These are phyloP conservation scores for Phlebiopsis gigantea DNA, from an alignment of 768 basidiomycete species.

Conservation along the genomic window DNA sequence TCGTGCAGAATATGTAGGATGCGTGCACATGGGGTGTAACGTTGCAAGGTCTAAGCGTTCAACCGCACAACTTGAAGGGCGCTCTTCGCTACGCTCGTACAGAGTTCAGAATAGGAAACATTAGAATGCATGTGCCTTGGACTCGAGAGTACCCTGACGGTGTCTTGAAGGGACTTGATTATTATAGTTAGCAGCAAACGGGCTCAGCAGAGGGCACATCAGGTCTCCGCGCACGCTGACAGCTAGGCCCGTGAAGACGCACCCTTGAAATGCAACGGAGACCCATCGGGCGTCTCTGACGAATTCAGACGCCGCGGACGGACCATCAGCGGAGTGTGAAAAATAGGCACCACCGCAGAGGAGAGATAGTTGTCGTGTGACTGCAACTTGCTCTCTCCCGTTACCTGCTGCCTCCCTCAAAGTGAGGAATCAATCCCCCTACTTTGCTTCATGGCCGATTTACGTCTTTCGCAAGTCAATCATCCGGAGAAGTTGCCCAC, in stretches of 20 bases:
- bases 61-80: background rate
- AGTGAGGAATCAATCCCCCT: background rate
- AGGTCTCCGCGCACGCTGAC: no score
- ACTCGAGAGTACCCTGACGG: background rate
- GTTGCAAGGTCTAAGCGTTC: background rate
- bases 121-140: background rate
- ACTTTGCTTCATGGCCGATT: constrained; percentile 3
- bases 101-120: background rate
- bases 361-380: constrained; percentile 16
- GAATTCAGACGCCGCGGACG: background rate
- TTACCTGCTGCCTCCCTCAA: background rate
- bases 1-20: background rate
- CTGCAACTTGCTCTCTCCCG: background rate
- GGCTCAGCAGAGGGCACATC: background rate
- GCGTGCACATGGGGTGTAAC: background rate
- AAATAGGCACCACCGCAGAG: background rate
- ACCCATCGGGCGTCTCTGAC: no score
- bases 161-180: background rate
- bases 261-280: no score
- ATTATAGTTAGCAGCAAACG: background rate
- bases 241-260: no score
- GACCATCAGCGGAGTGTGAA: background rate
- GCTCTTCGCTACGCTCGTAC: background rate
- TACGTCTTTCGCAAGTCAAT: constrained; percentile 5
- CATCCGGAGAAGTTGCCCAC: background rate